Evolutionary conservation across 2,329 filamentous ascomycete species (phyloP), one percentile per base, ranked within the genome.

Genomic region (Diaporthe caulivora): DNA sequence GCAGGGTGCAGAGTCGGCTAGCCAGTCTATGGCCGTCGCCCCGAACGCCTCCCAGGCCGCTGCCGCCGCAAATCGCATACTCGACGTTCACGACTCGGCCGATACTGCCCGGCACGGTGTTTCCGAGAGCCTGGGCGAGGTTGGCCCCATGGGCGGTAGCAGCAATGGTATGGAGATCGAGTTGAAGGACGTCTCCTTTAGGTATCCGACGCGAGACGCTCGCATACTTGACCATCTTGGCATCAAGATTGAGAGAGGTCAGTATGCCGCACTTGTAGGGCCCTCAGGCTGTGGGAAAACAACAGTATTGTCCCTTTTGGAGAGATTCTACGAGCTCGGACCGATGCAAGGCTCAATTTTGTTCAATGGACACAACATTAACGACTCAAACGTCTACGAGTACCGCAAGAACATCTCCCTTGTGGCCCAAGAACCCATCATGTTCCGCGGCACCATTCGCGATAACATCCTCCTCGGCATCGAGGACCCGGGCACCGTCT

Each of bases 231-330:
- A 94, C 34, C 95, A 95, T 0, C 87, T 98, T 15, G 92, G 96
- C 82, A 87, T 96, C 10, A 86, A 85, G 18, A 90, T 96, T 55
- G 90, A 91, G 40, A 93, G 93, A 0, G 94, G 94, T 5, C 93
- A 96, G 80, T 97, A 96, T 78, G 89, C 96, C 8, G 97, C 96
- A 0, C 89, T 98, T 3, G 97, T 98, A 10, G 97, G 97, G n/a
- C 93, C 96, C 0, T 96, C 93, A 58, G 96, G 97, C 2, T 98
- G 95, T 80, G 97, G 97, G 72, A 98, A 99, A 86, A 95, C 92
- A 65, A 98, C 96, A 0, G 97, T 95, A 0, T 97, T 98, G 80
- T 93, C 94, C 3, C 88, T 98, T 5, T 86, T 98, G 42, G 96
- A 98, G 82, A 93, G 97, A 47, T 98, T 98, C 85, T 98, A 98